Percentiles rank a stretch among this genome's conserved stretches.
phyloP scores from a whole-genome alignment of 768 basidiomycete species.

The Boletus edulis region DNA sequence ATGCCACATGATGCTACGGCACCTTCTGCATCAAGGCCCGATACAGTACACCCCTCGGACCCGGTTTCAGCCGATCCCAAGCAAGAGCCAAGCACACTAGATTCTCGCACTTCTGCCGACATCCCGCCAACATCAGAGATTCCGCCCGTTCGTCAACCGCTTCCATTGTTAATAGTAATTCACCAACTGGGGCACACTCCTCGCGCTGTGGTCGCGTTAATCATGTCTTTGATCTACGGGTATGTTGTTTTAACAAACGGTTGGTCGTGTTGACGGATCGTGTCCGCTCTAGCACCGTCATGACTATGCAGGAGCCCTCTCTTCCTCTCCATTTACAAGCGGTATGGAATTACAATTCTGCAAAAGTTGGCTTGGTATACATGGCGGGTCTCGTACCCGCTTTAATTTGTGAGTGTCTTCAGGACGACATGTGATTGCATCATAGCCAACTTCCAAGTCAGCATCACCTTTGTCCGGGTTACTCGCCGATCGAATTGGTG shows the following conservation, averaged over 20 bases:
- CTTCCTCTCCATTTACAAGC: slow-evolving; percentile 53
- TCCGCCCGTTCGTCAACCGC: slow-evolving; percentile 18
- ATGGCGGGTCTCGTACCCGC: slow-evolving; percentile 63
- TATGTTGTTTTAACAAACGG: slow-evolving; percentile 25
- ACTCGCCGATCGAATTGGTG: slow-evolving; percentile 52
- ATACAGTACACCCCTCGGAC: not conserved
- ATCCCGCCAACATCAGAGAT: slow-evolving; percentile 1
- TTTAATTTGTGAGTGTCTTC: slow-evolving; percentile 52
- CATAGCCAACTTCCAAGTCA: slow-evolving; percentile 22
- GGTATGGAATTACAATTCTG: slow-evolving; percentile 46
- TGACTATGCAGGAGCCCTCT: slow-evolving; percentile 52
- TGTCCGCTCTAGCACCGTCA: slow-evolving; percentile 39
- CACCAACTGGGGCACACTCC: slow-evolving; percentile 41
- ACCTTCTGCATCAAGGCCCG: not conserved
- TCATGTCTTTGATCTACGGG: slow-evolving; percentile 54
- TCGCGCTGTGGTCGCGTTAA: slow-evolving; percentile 46
- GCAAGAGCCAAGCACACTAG: not conserved
- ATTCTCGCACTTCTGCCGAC: not conserved
- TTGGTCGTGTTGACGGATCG: not conserved
- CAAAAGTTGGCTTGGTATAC: slow-evolving; percentile 64
- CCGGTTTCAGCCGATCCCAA: not conserved
- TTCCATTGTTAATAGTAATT: slow-evolving; percentile 44
- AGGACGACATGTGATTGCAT: not conserved
- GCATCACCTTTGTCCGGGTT: slow-evolving; percentile 62
- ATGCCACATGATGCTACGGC: not conserved